Base-by-base conservation (phyloP, 2,329 filamentous ascomycete species). In the Triangularia verruculosa region DNA sequence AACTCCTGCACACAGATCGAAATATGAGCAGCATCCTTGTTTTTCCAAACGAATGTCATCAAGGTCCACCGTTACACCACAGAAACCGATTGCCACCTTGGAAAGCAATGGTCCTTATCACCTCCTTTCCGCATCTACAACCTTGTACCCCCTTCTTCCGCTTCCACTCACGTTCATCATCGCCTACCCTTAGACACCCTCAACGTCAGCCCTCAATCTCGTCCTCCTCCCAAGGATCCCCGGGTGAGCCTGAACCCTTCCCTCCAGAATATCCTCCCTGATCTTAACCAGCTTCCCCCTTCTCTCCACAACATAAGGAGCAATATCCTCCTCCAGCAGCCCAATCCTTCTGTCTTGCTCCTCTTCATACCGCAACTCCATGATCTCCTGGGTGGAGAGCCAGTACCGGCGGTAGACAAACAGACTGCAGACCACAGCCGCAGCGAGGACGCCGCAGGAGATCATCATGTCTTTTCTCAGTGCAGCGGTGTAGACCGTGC, bases 401-500 rank as follows among this genome's bases (percentile, higher is more conserved):
- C 75, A 71, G 17, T 73, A 69, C 17, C 73, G 74, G 6, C 74
- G 75, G 62, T 76, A 82, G 0, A 77, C 76, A 0, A 77, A 76
- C 15, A 79, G 59, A 0, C 79, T 75, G 1, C 76, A 67, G 2
- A 84, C 15, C 13, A 81, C 66, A 2, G 75, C 80, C 8, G 75
- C 65, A 3, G 73, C 78, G 9, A 79, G 74, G 13, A 84, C 69
- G 1, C 75, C 75, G 1, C 77, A 74, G 43, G 77, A 79, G n/a
- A 80, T 74, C 54, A 74, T 73, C 82, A 85, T 83, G 57, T 81
- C 79, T 57, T 75, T 68, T 5, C 68, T 74, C 66, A 83, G 83
- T 2, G 82, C 78, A 11, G 78, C 71, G 0, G 79, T 73, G 67
- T 82, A 83, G 0, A 77, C 74, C 27, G 69, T 67, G 56, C 76